Evolutionary conservation across 2,329 filamentous ascomycete genomes (phyloP), one percentile per base, ranked within the genome.

Genomic region (Pseudopyrenochaeta lycopersici): DNA sequence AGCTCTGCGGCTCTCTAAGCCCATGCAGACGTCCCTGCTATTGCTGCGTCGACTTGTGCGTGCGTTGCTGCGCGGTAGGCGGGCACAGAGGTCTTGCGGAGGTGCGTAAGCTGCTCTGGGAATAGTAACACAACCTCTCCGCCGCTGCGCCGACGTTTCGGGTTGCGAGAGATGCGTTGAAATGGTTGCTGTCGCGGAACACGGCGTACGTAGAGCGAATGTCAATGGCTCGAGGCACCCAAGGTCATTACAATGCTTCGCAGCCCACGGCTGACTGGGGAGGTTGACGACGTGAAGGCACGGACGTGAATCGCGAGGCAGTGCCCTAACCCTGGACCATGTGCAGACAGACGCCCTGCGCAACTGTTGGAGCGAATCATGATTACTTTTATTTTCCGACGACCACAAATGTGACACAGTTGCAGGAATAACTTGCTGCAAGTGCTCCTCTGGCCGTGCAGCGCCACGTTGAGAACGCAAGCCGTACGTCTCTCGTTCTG

Each of bases 21-120:
- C 64, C 71, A 70, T 75, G 58, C 65, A 66, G 56, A 55, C 9
- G 32, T 48, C 30, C 31, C 42, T 17, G 3, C 21, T 23, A 7
- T n/a, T 27, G 10, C 44, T 21, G 27, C 35, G 47, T 29, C n/a
- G 23, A 27, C 27, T n/a, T 20, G 18, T 31, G 12, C 41, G 32
- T 30, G 11, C 33, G 46, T 35, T 20, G 47, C 30, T 31, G 51
- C 40, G 54, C 38, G 36, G 55, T 40, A 46, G 56, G 33, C 45
- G 60, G 54, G 46, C 21, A 48, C 54, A 52, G 55, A 56, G 29
- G 60, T 56, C 49, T 58, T 52, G 58, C 56, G 54, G 58, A 60
- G 61, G 50, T 59, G 59, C 53, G 59, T 61, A 55, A 59, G 58
- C 60, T 61, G 48, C 41, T 21, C 33, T 20, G 31, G 49, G 15